Base-by-base conservation (phyloP, 1,139 yeast species). In the Sporopachydermia cereana region DNA sequence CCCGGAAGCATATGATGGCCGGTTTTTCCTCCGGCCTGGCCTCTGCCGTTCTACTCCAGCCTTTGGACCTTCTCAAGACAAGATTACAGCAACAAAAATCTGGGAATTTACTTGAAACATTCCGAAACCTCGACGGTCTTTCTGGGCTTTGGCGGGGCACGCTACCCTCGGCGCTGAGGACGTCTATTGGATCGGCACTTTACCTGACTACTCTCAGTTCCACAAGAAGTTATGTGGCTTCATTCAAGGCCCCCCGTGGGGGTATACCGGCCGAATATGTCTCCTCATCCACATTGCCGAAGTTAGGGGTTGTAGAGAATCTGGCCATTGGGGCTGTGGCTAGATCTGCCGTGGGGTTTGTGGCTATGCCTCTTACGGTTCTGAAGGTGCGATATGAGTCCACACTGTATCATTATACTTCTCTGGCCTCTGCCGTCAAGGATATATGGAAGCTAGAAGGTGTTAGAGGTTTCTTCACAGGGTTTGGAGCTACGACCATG, bases 361-460 rank as follows among this genome's bases (percentile, higher is more conserved):
- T 84, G 20, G 86, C 96, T n/a, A 91, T 91, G 98, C 98, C 98
- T 0, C 76, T 91, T n/a, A 91, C 98, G 0, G 79, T 91, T n/a
- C 65, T 91, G 43, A 91, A 91, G 58, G 93, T 94, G 9, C 71
- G 97, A 42, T 88, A 75, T 56, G 97, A 91, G 62, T 61, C 67
- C 7, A 79, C 88, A 3, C 54, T 81, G 48, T 89, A 84, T 63
- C 65, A 74, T 43, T 88, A 88, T 61, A 71, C 67, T 41, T 77
- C 94, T 14, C 60, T 91, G 56, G 54, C 61, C 25, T 80, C 77
- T 43, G 93, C 95, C 0, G 60, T 76, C 1, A 64, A 58, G 39
- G 76, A 77, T 12, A 83, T 88, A 2, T 78, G 73, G 48, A 47
- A 54, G 14, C 58, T 60, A 2, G 72, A 74, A 47, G 78, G 84